Evolutionary conservation across 768 basidiomycete genomes (phyloP).

Genomic region (Pholiota molesta): DNA sequence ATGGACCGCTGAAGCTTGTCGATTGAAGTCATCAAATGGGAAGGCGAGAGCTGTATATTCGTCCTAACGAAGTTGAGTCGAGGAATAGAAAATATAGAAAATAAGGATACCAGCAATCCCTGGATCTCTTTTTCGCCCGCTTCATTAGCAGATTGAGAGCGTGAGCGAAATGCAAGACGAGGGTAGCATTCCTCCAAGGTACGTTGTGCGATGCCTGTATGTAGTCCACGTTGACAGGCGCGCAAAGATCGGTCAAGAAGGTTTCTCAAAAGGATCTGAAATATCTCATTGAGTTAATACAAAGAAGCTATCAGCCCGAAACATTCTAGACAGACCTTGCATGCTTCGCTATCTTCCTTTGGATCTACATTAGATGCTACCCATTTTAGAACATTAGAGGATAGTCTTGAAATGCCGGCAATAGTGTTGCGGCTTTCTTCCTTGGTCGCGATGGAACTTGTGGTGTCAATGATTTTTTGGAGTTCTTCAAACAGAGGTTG

Average conservation of each 20-base stretch:
- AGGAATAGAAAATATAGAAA: background rate
- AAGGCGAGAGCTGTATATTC: conserved; percentile 39
- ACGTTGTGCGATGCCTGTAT: conserved; percentile 47
- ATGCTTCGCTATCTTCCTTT: conserved; percentile 26
- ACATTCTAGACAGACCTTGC: conserved; percentile 29
- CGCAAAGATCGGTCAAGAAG: conserved; percentile 21
- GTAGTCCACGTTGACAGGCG: conserved; percentile 39
- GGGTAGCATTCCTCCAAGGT: conserved; percentile 49
- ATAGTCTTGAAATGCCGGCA: conserved; percentile 1
- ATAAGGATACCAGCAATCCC: conserved; percentile 37
- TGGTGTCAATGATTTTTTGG: conserved; percentile 30
- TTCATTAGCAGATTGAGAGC: conserved; percentile 37
- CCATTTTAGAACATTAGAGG: background rate
- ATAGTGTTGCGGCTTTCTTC: conserved; percentile 39
- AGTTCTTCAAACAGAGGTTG: conserved; percentile 42
- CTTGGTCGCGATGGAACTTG: conserved; percentile 25
- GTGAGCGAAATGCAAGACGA: conserved; percentile 40
- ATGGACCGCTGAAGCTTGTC: conserved; percentile 31
- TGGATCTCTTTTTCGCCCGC: conserved; percentile 40
- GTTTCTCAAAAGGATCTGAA: conserved; percentile 22
- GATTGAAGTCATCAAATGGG: conserved; percentile 13
- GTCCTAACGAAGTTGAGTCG: conserved; percentile 27
- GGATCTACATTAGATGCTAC: background rate
- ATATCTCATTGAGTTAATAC: conserved; percentile 2
- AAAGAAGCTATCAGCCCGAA: background rate